These are phyloP conservation scores for Escallonia rubra DNA, from an alignment of 129 eudicot species.

Conservation along the genomic window DNA sequence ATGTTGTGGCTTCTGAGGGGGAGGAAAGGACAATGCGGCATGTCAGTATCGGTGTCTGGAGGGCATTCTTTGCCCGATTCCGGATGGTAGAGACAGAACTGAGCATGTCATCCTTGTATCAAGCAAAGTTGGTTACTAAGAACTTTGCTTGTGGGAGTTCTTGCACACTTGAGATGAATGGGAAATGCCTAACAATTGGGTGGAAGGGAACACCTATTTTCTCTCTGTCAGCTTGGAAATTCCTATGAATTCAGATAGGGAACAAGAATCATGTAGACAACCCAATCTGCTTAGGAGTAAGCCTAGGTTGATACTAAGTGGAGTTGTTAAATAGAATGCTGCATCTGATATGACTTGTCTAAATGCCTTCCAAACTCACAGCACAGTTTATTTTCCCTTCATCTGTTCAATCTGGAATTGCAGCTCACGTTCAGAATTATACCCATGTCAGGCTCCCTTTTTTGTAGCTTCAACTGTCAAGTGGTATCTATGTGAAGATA, in stretches of 20 bases:
- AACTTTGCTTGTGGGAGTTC: conserved; percentile 26
- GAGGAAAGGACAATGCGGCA: conserved; percentile 44
- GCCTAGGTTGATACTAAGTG: no score
- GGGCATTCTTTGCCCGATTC: conserved; percentile 35
- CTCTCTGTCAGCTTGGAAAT: conserved; percentile 49
- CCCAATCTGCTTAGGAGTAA: no score
- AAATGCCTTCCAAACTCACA: no score
- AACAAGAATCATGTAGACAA: no score
- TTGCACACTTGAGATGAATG: conserved; percentile 46
- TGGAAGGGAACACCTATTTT: conserved; percentile 64
- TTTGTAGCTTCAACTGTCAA: no score
- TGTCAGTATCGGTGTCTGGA: conserved; percentile 51
- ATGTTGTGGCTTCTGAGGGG: conserved; percentile 41
- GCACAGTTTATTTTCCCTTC: no score
- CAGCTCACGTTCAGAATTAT: no score
- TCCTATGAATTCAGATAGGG: not conserved
- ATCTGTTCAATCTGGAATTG: no score
- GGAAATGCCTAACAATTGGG: conserved; percentile 34
- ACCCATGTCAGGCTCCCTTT: no score
- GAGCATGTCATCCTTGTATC: conserved; percentile 38
- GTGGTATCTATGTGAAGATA: no score
- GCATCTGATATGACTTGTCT: no score
- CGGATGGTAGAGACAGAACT: conserved; percentile 43
- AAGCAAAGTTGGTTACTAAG: conserved; percentile 31
- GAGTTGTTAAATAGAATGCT: no score